Evolutionary conservation across 2,329 filamentous ascomycete genomes (phyloP), one percentile per base, ranked within the genome.

Genomic region (Hawksworthiomyces lignivorus): DNA sequence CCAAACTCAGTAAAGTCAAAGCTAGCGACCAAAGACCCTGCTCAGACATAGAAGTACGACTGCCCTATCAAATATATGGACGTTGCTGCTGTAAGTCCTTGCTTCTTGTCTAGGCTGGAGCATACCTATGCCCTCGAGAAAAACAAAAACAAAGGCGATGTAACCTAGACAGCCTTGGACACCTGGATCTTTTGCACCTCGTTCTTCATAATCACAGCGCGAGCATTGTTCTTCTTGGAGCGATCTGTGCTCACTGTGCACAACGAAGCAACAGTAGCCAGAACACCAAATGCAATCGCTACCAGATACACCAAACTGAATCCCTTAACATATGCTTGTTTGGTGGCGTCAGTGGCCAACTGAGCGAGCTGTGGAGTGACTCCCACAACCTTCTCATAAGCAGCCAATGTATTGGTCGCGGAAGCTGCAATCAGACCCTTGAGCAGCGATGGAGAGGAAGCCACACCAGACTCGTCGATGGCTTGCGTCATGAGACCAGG

Each of bases 241-340:
- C 48, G 52, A 43, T 59, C 55, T 27, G 58, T 58, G 49, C 55
- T 52, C 36, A 52, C 49, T 5, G 57, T 59, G 36, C 46, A 52
- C 29, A 54, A 41, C 15, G 58, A 50, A 20, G 57, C 56, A 7
- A 44, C 36, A 19, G 52, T 54, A 2, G 58, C 57, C 17, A 50
- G 46, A 21, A 48, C 52, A 6, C 57, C 57, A 50, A 61, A 59
- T 3, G 52, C 57, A 45, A 61, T 59, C 3, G 58, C 57, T 10
- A 56, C 52, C 17, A 60, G 42, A 49, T 58, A 61, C 15, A 58
- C 56, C 6, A 59, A 53, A 22, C 51, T 53, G 44, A 63, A 62
- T 1, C 54, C 56, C 20, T 58, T 48, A 2, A 62, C 58, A 48
- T 62, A 62, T 5, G 56, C 51, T 34, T 52, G 47, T 45, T 57